Base-by-base conservation (phyloP, 441 rosid species). In the Euphorbia celastroides region DNA sequence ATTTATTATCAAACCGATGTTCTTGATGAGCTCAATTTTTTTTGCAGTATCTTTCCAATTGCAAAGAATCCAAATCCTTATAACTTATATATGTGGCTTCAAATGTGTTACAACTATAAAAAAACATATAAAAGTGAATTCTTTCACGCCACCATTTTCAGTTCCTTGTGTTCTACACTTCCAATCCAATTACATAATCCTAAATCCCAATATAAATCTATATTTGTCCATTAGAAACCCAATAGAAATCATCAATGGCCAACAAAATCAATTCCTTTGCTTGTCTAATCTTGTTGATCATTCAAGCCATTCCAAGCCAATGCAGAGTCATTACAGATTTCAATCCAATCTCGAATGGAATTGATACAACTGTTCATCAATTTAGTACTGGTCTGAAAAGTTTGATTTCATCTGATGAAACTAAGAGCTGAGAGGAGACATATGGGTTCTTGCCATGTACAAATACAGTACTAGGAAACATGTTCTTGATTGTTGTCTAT, bases 361-460 rank as follows among this genome's bases (percentile, higher is more conserved):
- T 32, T 27, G 28, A 51, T 14, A 51, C 1, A 32, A 63, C 26
- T 64, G 13, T 11, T 31, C 57, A 48, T 38, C 42, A 38, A 11
- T 30, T 64, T 64, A n/a, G n/a, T n/a, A 50, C 20, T 48, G 1
- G 57, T 30, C 57, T 44, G 12, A 17, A 46, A 52, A 13, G 22
- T 60, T 46, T 91, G 12, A 9, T 9, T 9, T 38, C 44, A 3
- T 1, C 44, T 9, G 44, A 38, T 9, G 44, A 38, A 14, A 9
- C 11, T 54, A 25, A 17, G 3, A 52, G 17, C 44, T 65, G 60
- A 34, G 60, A 54, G 0, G 51, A 65, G 16, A 54, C 69, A 7
- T 52, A 65, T 54, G 69, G 69, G 17, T 64, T 65, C 69, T 65
- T 65, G 60, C 51, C 69, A 36, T 65, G 69, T 44, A 52, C 69